Conservation (phyloP, 2,329 filamentous ascomycete genomes). For the Penicillium sp. region DNA sequence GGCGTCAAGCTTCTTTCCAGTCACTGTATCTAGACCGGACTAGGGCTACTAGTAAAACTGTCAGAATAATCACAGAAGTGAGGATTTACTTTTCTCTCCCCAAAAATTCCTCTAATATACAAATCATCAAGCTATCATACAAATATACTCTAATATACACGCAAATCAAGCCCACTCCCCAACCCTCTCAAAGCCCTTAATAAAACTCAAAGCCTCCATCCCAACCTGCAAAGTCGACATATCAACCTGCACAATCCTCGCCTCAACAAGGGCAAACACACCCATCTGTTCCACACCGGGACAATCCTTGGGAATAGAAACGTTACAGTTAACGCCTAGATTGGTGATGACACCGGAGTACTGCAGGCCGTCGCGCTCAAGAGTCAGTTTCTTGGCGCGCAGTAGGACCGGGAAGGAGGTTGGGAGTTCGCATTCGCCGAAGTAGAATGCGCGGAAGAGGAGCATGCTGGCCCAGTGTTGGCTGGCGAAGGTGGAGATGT, state of each 20-base stretch:
- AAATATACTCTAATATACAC: constrained; percentile 5
- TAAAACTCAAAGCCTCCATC: constrained; percentile 38
- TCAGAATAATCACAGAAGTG: no score
- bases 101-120: no score
- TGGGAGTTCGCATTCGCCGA: constrained; percentile 57
- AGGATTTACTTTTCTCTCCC: no score
- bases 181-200: constrained; percentile 38
- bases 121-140: background rate
- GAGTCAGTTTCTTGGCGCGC: constrained; percentile 30
- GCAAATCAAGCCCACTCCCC: constrained; percentile 38
- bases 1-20: no score
- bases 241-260: constrained; percentile 39
- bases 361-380: constrained; percentile 27
- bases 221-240: constrained; percentile 35
- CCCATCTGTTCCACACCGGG: constrained; percentile 28
- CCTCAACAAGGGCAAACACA: constrained; percentile 40
- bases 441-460: constrained; percentile 62
- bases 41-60: no score
- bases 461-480: constrained; percentile 58
- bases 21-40: no score
- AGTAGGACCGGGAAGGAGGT: constrained; percentile 48
- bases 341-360: constrained; percentile 36
- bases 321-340: constrained; percentile 36
- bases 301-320: constrained; percentile 30
- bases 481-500: constrained; percentile 44